Conservation (phyloP, 2,329 filamentous ascomycete genomes). For the Pyricularia grisea region DNA sequence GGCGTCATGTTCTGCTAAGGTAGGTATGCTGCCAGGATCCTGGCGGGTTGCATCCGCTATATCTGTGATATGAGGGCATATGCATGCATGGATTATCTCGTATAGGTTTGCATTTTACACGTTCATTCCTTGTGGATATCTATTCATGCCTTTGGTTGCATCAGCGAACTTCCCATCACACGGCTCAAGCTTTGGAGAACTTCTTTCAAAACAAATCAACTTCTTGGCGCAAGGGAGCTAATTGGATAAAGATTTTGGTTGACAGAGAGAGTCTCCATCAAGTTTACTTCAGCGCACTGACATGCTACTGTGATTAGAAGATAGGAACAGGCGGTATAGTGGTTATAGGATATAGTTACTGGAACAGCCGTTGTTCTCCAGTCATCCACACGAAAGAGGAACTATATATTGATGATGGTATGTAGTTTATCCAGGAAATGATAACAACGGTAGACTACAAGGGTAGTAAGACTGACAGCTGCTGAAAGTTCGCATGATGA, state of each 20-base stretch:
- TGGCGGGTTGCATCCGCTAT: background rate
- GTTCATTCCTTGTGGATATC: background rate
- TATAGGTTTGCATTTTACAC: no score
- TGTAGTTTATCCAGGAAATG: background rate
- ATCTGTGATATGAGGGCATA: no score
- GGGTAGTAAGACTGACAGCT: background rate
- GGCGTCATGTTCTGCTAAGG: background rate
- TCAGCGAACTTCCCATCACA: background rate
- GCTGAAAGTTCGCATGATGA: background rate
- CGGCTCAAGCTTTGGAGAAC: background rate
- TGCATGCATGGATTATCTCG: background rate
- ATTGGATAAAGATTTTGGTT: background rate
- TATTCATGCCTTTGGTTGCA: background rate
- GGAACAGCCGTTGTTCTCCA: background rate
- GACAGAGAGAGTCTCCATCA: background rate
- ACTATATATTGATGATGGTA: background rate
- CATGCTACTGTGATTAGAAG: background rate
- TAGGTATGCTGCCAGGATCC: background rate
- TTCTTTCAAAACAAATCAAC: background rate
- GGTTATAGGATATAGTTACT: background rate
- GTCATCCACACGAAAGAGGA: background rate
- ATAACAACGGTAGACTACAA: background rate
- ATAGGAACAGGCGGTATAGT: background rate
- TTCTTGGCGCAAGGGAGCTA: background rate
- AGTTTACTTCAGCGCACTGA: background rate